Evolutionary conservation across 139 green algal genomes (phyloP), one percentile per base, ranked within the genome.

Genomic region (Tetradesmus obliquus): DNA sequence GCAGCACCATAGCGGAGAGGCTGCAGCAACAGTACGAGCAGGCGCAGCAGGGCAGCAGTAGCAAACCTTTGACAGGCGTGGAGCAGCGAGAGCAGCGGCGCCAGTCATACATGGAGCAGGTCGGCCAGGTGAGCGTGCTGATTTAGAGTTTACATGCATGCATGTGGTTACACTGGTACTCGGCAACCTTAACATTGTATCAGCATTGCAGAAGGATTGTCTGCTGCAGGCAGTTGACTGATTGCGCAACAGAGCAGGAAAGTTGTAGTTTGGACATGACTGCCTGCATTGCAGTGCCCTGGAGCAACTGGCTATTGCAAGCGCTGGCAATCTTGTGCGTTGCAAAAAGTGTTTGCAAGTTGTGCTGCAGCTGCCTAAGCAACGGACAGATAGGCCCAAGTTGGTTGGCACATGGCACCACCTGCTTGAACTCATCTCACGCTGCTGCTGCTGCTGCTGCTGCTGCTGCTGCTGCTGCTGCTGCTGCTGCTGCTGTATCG

Each of bases 11-110:
- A 17, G 87, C 87, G 19, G 72, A 91, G 53, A 60, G 74, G 5
- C 55, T 91, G 87, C 72, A 84, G 87, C 72, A 84, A 55, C 72
- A 91, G n/a, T 91, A 76, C 12, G 72, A 72, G 53, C 55, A 55
- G 55, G 55, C 71, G 13, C 72, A 91, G 72, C 53, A 62, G 60
- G 87, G n/a, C 17, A 57, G 45, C 32, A 55, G 6, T 0, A 53
- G 45, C 15, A 76, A 32, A 3, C 12, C 2, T n/a, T 19, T 85
- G 22, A 85, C 53, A 5, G 87, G n/a, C 6, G 22, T 91, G 20
- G 10, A 91, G 74, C 72, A 91, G 87, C 72, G 87, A 24, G n/a
- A 91, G 74, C 72, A 91, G 72, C 22, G 55, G 13, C 87, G 87
- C 1, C 58, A 85, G 74, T 60, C 81, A 1, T 84, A 86, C n/a